Percentiles rank a stretch among this genome's conserved stretches.
Evolutionary conservation across 768 basidiomycete genomes (phyloP).

Genomic region (Tricholoma sp.): DNA sequence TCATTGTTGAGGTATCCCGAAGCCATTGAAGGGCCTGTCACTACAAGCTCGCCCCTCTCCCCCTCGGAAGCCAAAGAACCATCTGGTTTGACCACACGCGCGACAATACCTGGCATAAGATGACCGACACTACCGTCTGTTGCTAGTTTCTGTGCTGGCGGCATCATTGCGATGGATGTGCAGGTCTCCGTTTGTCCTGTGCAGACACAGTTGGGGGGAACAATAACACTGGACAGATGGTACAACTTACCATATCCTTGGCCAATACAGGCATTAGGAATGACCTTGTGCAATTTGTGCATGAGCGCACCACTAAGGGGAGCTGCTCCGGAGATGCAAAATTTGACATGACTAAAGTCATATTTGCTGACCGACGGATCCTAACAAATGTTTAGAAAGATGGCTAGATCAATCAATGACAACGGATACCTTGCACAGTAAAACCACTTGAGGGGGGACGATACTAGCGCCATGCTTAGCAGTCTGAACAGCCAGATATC

Average conservation of each 20-base stretch:
- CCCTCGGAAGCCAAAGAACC: constrained; percentile 50
- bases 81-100: constrained; percentile 53
- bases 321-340: constrained; percentile 55
- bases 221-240: neutral
- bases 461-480: constrained; percentile 29
- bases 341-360: constrained; percentile 48
- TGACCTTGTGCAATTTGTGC: constrained; percentile 33
- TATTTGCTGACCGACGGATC: constrained; percentile 46
- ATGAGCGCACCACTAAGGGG: constrained; percentile 57
- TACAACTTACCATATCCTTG: constrained; percentile 52
- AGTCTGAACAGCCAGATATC: neutral
- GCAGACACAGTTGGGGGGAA: neutral
- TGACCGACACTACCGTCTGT: constrained; percentile 54
- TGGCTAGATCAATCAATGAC: neutral
- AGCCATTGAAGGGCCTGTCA: constrained; percentile 57
- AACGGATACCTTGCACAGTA: constrained; percentile 59
- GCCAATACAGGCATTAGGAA: constrained; percentile 59
- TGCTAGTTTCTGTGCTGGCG: constrained; percentile 36
- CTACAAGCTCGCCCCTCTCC: constrained; percentile 59
- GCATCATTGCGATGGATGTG: constrained; percentile 45
- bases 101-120: constrained; percentile 52
- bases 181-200: constrained; percentile 63
- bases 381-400: constrained; percentile 21
- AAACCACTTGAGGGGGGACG: constrained; percentile 62
- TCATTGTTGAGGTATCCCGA: constrained; percentile 54